Percentiles rank a stretch among this genome's conserved stretches.
Conservation (phyloP, 2,329 filamentous ascomycete species). For the Leptographium wingfieldii region DNA sequence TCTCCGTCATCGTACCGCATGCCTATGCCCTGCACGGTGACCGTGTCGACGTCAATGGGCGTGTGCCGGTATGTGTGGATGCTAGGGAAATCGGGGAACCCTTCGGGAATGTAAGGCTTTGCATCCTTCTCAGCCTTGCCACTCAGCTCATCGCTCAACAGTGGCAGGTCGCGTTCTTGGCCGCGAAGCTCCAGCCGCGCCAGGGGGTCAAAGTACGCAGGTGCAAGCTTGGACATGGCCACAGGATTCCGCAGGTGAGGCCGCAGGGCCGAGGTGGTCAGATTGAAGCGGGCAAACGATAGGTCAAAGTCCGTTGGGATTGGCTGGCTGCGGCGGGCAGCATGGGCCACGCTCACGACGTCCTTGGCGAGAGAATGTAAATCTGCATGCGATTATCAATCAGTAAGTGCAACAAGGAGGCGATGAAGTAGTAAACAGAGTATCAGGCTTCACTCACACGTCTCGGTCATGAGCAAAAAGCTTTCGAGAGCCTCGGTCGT, state of each 20-base stretch:
- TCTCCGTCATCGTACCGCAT: slow-evolving; percentile 18
- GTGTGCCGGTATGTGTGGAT: slow-evolving; percentile 53
- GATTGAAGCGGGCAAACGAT: slow-evolving; percentile 37
- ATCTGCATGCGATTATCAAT: slow-evolving; percentile 25
- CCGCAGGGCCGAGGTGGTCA: slow-evolving; percentile 37
- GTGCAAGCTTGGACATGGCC: slow-evolving; percentile 23
- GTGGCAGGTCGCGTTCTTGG: slow-evolving; percentile 25
- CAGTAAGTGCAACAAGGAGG: not conserved
- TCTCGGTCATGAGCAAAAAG: slow-evolving; percentile 41
- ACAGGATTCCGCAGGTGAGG: slow-evolving; percentile 45
- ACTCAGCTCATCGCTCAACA: slow-evolving; percentile 42
- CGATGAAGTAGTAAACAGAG: not conserved
- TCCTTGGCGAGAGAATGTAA: slow-evolving; percentile 35
- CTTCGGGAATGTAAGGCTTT: slow-evolving; percentile 42
- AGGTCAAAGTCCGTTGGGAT: slow-evolving; percentile 45
- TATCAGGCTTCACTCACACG: slow-evolving; percentile 31
- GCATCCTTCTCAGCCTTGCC: slow-evolving; percentile 43
- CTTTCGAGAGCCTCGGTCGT: slow-evolving; percentile 45
- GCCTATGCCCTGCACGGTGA: slow-evolving; percentile 17
- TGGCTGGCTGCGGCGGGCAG: slow-evolving; percentile 38
- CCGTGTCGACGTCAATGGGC: slow-evolving; percentile 27
- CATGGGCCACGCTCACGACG: slow-evolving; percentile 32
- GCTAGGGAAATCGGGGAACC: slow-evolving; percentile 50
- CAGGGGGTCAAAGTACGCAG: slow-evolving; percentile 24
- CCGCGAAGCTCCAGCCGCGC: slow-evolving; percentile 2